These are phyloP conservation scores for Skeletonema costatum DNA, from an alignment of 108 stramenopile species.

Conservation along the genomic window DNA sequence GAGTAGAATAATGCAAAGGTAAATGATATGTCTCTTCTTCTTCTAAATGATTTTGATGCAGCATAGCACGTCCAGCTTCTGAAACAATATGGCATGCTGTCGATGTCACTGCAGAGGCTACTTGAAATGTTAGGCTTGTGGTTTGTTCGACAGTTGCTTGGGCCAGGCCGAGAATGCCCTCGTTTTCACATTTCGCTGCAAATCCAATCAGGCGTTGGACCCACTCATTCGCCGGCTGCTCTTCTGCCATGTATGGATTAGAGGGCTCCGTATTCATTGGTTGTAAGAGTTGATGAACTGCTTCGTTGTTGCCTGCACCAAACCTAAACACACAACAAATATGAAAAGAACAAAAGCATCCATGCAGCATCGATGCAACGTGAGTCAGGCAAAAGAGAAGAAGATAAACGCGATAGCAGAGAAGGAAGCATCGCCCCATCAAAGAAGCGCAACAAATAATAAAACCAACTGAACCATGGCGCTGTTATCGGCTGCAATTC, in stretches of 20 bases:
- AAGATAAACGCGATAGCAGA: too few species aligned
- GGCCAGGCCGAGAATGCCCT: slow-evolving; percentile 25
- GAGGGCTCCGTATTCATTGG: neutral
- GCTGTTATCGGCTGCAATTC: slow-evolving; percentile 1
- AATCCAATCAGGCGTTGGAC: neutral
- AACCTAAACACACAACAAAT: too few species aligned
- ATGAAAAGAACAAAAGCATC: too few species aligned
- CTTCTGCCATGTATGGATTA: neutral
- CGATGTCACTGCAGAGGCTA: neutral
- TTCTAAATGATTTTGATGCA: neutral
- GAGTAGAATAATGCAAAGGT: neutral
- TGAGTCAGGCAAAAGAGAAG: too few species aligned
- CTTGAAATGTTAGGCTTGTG: neutral
- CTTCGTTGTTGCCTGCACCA: too few species aligned
- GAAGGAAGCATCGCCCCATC: neutral
- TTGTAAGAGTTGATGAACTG: too few species aligned
- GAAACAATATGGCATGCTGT: slow-evolving; percentile 20
- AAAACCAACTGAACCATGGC: neutral
- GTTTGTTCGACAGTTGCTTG: slow-evolving; percentile 11
- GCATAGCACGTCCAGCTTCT: neutral
- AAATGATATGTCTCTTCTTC: neutral
- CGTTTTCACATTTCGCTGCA: slow-evolving; percentile 16
- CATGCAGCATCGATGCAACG: too few species aligned
- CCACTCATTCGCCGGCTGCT: neutral
- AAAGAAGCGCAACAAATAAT: neutral